Percentiles rank a stretch among this genome's conserved stretches.
Conservation (phyloP, 2,329 filamentous ascomycete genomes). For the Hypoxylon sp. region DNA sequence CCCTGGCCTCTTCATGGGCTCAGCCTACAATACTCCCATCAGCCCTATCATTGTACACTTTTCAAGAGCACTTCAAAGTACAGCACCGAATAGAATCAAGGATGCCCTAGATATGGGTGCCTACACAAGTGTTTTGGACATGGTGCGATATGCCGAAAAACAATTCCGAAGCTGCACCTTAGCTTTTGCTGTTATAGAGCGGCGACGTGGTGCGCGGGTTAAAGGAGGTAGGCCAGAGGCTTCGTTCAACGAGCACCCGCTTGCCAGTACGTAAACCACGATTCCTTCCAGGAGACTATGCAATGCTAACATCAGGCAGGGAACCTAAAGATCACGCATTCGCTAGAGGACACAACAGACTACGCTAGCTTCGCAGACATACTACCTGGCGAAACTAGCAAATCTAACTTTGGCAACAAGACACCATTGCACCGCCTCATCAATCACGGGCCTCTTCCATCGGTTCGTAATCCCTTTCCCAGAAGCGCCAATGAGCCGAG, state of each 20-base stretch:
- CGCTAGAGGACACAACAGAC: conserved; percentile 57
- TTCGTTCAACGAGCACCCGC: conserved; percentile 53
- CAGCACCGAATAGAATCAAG: conserved; percentile 53
- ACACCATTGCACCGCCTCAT: conserved; percentile 43
- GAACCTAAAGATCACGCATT: background rate
- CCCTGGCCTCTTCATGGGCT: conserved; percentile 51
- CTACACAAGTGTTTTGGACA: conserved; percentile 60
- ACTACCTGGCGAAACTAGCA: conserved; percentile 49
- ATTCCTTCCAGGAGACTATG: background rate
- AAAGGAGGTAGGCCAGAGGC: conserved; percentile 51
- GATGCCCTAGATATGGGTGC: conserved; percentile 60
- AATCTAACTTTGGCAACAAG: background rate
- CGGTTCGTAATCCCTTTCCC: conserved; percentile 51
- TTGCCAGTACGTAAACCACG: conserved; percentile 54
- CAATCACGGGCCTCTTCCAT: conserved; percentile 60
- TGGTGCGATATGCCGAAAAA: conserved; percentile 55
- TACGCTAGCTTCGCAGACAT: conserved; percentile 62
- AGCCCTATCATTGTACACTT: conserved; percentile 58
- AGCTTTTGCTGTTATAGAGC: conserved; percentile 62
- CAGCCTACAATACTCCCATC: conserved; percentile 42
- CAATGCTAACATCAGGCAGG: conserved; percentile 14
- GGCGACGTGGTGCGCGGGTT: conserved; percentile 56
- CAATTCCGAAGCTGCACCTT: conserved; percentile 61
- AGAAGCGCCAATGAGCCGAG: background rate
- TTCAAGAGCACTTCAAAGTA: conserved; percentile 50